phyloP scores from a whole-genome alignment of 2,329 filamentous ascomycete genomes.

The Paracoccidioides brasiliensis region DNA sequence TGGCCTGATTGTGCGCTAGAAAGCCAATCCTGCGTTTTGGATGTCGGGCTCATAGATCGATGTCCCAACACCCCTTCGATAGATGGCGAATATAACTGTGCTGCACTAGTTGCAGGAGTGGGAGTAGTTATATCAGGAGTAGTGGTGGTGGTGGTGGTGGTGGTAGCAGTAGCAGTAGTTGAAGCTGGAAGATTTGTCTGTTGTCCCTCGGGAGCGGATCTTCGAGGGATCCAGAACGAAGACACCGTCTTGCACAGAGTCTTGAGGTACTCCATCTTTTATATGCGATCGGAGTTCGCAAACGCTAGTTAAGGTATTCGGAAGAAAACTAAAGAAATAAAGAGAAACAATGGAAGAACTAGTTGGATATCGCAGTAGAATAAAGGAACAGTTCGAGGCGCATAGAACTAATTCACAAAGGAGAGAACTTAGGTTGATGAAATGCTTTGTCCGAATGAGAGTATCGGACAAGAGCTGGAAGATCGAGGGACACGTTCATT shows the following conservation, averaged over 20 bases:
- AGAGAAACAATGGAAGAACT: not conserved
- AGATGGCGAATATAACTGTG: not conserved
- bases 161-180: too few species aligned
- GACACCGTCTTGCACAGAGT: not conserved
- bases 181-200: not conserved
- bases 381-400: not conserved
- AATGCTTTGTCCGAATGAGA: not conserved
- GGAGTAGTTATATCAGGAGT: not conserved
- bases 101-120: not conserved
- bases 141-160: too few species aligned
- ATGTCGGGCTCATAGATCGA: conserved; percentile 1
- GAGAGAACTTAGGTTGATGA: not conserved
- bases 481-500: not conserved
- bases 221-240: conserved; percentile 1
- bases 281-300: not conserved
- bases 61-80: not conserved
- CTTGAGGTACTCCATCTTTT: not conserved
- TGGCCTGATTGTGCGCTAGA: not conserved
- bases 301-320: not conserved
- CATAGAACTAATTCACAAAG: not conserved
- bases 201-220: not conserved
- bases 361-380: not conserved
- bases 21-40: conserved; percentile 2
- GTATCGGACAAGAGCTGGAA: not conserved
- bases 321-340: not conserved